Evolutionary conservation across 2,329 filamentous ascomycete species (phyloP), one percentile per base, ranked within the genome.

Genomic region (Aureobasidium subglaciale): DNA sequence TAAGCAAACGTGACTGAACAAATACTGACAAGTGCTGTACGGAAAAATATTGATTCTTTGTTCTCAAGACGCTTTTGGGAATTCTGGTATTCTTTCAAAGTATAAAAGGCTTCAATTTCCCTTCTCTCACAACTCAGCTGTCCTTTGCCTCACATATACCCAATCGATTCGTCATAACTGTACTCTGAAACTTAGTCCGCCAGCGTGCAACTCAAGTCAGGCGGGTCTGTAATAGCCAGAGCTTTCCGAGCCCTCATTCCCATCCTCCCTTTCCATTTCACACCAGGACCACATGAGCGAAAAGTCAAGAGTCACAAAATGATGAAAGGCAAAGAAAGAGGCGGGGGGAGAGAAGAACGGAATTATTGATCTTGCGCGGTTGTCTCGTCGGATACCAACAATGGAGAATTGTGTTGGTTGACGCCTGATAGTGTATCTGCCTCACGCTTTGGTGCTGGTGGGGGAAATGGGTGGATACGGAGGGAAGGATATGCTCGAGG

Each of bases 141-240:
- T n/a, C n/a, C n/a, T n/a, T n/a, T n/a, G n/a, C n/a, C n/a, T n/a
- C n/a, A n/a, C n/a, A n/a, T n/a, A n/a, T n/a, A n/a, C n/a, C n/a
- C n/a, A n/a, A n/a, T n/a, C n/a, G n/a, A n/a, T n/a, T n/a, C n/a
- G n/a, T n/a, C 4, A 15, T 10, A 20, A 45, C 61, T 68, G 65
- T 68, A 61, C 62, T 60, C 65, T 59, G 50, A 54, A 60, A 61
- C 63, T 62, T 68, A 68, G 66, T 67, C 66, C 65, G 65, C 65
- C 59, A 46, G 59, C 62, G 61, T 59, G 56, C 53, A 58, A 54
- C 64, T 63, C 59, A 48, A 41, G 41, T 29, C 50, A 58, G 58
- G 65, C 66, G 62, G 66, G 61, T 68, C 66, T 68, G 66, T 65
- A 65, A 63, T 58, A 63, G 60, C 56, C 58, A 58, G 60, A 60